Percentiles rank a stretch among this genome's conserved stretches.
phyloP scores from a whole-genome alignment of 106 monocot genomes.

The Gastrodia elata region DNA sequence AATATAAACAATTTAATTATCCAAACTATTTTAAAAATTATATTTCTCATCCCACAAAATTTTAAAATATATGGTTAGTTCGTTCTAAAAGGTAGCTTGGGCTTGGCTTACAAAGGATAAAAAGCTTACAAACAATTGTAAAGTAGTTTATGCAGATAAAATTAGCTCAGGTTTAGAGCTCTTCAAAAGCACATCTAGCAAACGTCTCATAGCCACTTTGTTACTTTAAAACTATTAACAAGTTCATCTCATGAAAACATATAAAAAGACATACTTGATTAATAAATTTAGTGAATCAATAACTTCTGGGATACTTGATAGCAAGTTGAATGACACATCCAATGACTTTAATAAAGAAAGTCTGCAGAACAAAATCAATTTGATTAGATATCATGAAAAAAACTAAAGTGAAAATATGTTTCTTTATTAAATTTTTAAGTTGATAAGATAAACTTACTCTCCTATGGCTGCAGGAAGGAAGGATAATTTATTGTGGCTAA shows the following conservation, averaged over 20 bases:
- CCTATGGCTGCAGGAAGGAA: slow-evolving; percentile 72
- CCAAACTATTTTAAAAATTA: not conserved
- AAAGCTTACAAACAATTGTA: not conserved
- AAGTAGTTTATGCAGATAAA: not conserved
- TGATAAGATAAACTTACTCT: slow-evolving; percentile 44
- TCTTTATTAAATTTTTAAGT: not conserved
- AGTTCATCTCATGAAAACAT: slow-evolving; percentile 6
- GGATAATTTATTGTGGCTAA: slow-evolving; percentile 85
- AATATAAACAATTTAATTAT: not conserved
- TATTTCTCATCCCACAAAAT: too few species aligned
- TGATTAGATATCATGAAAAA: slow-evolving; percentile 5
- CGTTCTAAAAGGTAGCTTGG: too few species aligned
- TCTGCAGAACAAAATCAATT: slow-evolving; percentile 32
- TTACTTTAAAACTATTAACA: not conserved
- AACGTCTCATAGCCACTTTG: not conserved
- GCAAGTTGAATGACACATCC: slow-evolving; percentile 78
- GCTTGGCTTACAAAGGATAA: not conserved
- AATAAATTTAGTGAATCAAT: slow-evolving; percentile 65
- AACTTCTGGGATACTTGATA: slow-evolving; percentile 62
- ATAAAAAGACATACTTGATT: slow-evolving; percentile 55
- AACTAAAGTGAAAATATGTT: not conserved
- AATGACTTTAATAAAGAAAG: slow-evolving; percentile 72
- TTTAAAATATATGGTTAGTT: too few species aligned
- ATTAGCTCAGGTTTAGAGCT: not conserved
- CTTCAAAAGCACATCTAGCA: not conserved